Percentiles rank a stretch among this genome's conserved stretches.
phyloP scores from a whole-genome alignment of 805 yeast species.

The Barnettozyma sp. region DNA sequence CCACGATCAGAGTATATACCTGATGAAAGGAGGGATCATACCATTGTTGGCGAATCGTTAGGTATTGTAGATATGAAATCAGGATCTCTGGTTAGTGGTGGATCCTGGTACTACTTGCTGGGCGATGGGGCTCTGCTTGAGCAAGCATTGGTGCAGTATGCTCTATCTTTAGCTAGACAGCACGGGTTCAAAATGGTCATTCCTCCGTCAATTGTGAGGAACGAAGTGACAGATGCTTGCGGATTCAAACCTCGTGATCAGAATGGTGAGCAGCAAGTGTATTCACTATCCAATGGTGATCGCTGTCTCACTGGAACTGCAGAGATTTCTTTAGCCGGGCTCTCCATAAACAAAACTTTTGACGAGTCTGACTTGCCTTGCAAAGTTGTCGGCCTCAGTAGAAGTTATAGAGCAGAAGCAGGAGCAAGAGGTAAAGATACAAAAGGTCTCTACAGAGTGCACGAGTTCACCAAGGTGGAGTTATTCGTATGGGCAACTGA shows the following conservation, averaged over 20 bases:
- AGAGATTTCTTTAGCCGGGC: slow-evolving; percentile 87
- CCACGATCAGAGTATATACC: slow-evolving; percentile 25
- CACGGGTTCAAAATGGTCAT: slow-evolving; percentile 62
- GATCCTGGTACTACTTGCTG: slow-evolving; percentile 77
- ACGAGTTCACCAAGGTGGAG: slow-evolving; percentile 94
- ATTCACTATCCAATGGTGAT: slow-evolving; percentile 46
- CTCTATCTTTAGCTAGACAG: slow-evolving; percentile 56
- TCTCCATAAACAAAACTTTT: slow-evolving; percentile 48
- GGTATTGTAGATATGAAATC: slow-evolving; percentile 60
- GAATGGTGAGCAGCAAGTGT: slow-evolving; percentile 80
- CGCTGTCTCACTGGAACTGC: slow-evolving; percentile 88
- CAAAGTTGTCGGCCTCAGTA: slow-evolving; percentile 69
- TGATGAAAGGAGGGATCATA: slow-evolving; percentile 46
- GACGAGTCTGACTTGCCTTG: slow-evolving; percentile 40
- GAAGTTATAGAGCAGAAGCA: slow-evolving; percentile 93
- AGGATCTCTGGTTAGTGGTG: slow-evolving; percentile 72
- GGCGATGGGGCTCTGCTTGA: slow-evolving; percentile 86
- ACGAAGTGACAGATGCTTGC: slow-evolving; percentile 77
- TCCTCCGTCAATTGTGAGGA: slow-evolving; percentile 83
- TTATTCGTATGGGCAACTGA: slow-evolving; percentile 65
- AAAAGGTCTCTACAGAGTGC: slow-evolving; percentile 87
- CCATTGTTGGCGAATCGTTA: slow-evolving; percentile 58
- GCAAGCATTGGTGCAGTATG: slow-evolving; percentile 81
- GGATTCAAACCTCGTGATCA: slow-evolving; percentile 93
- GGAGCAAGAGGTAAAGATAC: slow-evolving; percentile 95